A percentile compares a stretch with the other conserved stretches of the same genome.
These are phyloP conservation scores for Phanerodontia chrysosporium DNA, from an alignment of 768 basidiomycete species.

Conservation along the genomic window DNA sequence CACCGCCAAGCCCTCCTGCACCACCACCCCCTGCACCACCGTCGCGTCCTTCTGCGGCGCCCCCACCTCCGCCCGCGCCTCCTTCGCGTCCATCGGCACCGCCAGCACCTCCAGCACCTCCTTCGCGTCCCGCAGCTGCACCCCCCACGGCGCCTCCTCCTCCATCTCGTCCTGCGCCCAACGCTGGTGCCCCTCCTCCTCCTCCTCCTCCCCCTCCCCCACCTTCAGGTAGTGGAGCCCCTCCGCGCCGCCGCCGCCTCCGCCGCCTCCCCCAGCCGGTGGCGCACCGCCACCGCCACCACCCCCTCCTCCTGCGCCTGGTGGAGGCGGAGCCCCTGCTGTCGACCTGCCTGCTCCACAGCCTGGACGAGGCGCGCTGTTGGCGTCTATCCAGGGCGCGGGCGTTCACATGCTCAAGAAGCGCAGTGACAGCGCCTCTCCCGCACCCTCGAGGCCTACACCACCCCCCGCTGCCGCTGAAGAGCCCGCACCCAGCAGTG, in stretches of 20 bases:
- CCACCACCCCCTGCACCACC: conserved; percentile 35
- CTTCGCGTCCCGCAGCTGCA: conserved; percentile 19
- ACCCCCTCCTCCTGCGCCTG: conserved; percentile 41
- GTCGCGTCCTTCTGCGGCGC: conserved; percentile 21
- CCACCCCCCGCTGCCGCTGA: conserved; percentile 31
- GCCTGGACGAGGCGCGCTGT: conserved; percentile 59
- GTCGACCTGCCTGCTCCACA: conserved; percentile 44
- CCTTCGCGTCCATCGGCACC: conserved; percentile 31
- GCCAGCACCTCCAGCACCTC: conserved; percentile 27
- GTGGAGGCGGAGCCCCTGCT: conserved; percentile 19
- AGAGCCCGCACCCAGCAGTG: conserved; percentile 30
- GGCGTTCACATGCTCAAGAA: conserved; percentile 70
- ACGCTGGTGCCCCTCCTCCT: conserved; percentile 1
- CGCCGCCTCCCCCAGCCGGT: conserved; percentile 10
- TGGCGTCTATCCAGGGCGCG: conserved; percentile 81
- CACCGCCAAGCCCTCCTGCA: conserved; percentile 33
- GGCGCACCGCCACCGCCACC: conserved; percentile 31
- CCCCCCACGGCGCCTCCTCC: conserved; percentile 38
- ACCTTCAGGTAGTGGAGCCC: conserved; percentile 19
- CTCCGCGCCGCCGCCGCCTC: conserved; percentile 35
- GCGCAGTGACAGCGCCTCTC: conserved; percentile 31
- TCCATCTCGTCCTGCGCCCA: conserved; percentile 29
- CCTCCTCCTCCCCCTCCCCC: conserved; percentile 26
- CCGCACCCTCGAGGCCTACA: conserved; percentile 27
- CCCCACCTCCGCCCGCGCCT: conserved; percentile 33